These are phyloP conservation scores for Pseudogymnoascus sp. DNA, from an alignment of 2,329 filamentous ascomycete genomes.

Conservation along the genomic window DNA sequence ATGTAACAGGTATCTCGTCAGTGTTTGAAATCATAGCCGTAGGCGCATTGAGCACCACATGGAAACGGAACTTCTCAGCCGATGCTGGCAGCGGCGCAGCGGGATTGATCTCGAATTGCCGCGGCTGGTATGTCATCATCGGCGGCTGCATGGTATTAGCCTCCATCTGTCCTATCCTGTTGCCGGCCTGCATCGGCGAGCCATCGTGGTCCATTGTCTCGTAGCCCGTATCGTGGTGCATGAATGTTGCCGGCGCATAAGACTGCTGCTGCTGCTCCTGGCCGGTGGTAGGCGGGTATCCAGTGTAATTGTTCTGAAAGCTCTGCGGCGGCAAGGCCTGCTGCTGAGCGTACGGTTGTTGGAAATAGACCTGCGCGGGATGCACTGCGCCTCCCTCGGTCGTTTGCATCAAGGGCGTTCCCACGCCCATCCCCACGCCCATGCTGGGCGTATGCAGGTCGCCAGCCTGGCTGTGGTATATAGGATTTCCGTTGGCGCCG, in stretches of 20 bases:
- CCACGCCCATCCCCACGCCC: slow-evolving; percentile 50
- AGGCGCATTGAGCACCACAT: slow-evolving; percentile 82
- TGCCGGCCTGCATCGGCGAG: slow-evolving; percentile 56
- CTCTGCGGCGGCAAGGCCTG: slow-evolving; percentile 36
- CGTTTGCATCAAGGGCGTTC: slow-evolving; percentile 69
- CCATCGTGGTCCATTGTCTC: slow-evolving; percentile 72
- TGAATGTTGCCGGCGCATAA: slow-evolving; percentile 73
- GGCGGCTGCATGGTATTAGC: slow-evolving; percentile 56
- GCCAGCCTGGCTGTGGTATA: slow-evolving; percentile 77
- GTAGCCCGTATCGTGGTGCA: slow-evolving; percentile 73
- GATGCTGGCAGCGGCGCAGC: slow-evolving; percentile 43
- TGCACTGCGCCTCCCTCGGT: slow-evolving; percentile 56
- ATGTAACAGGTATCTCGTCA: slow-evolving; percentile 93
- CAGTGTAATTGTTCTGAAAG: slow-evolving; percentile 13
- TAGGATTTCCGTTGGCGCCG: slow-evolving; percentile 70
- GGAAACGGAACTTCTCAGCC: slow-evolving; percentile 76
- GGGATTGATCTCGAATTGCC: slow-evolving; percentile 41
- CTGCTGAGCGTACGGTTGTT: slow-evolving; percentile 63
- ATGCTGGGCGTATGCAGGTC: slow-evolving; percentile 82
- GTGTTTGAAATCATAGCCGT: slow-evolving; percentile 91
- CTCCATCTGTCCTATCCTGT: slow-evolving; percentile 50
- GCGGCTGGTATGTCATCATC: slow-evolving; percentile 50
- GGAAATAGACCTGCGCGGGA: slow-evolving; percentile 55
- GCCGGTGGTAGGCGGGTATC: neutral
- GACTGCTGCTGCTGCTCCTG: slow-evolving; percentile 40